phyloP scores from a whole-genome alignment of 129 eudicot genomes.

The Smallanthus sonchifolius region DNA sequence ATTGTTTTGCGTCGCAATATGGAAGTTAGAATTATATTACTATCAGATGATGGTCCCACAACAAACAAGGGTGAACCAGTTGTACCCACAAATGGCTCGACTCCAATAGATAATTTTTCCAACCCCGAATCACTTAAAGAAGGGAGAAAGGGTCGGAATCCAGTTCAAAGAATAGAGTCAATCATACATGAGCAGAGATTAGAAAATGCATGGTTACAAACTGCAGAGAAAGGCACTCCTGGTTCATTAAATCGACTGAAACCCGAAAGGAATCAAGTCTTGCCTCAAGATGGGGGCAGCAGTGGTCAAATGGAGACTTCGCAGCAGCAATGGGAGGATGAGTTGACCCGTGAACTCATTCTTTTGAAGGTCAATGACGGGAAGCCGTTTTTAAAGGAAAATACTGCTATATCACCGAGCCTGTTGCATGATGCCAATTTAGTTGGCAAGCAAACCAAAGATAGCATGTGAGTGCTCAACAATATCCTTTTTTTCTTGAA shows the following conservation, averaged over 20 bases:
- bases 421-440: slow-evolving; percentile 50
- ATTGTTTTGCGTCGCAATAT: slow-evolving; percentile 58
- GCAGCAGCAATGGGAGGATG: slow-evolving; percentile 74
- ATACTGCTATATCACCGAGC: slow-evolving; percentile 40
- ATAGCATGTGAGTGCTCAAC: slow-evolving; percentile 5
- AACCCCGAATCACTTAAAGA: slow-evolving; percentile 11
- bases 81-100: slow-evolving; percentile 18
- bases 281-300: slow-evolving; percentile 64
- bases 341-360: slow-evolving; percentile 60
- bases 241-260: slow-evolving; percentile 58
- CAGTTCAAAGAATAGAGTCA: slow-evolving; percentile 85
- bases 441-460: slow-evolving; percentile 44
- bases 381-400: slow-evolving; percentile 45
- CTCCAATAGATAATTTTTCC: slow-evolving; percentile 13
- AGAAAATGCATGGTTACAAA: slow-evolving; percentile 96
- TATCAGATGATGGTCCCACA: slow-evolving; percentile 36
- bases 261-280: slow-evolving; percentile 91
- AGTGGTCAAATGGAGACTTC: slow-evolving; percentile 32
- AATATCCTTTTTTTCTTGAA: not conserved
- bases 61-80: not conserved
- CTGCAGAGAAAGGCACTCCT: slow-evolving; percentile 87
- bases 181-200: slow-evolving; percentile 84
- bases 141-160: slow-evolving; percentile 46
- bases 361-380: slow-evolving; percentile 54
- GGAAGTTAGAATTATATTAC: slow-evolving; percentile 62